Base-by-base conservation (phyloP, 2,329 filamentous ascomycete species). In the Diaporthe batatas region DNA sequence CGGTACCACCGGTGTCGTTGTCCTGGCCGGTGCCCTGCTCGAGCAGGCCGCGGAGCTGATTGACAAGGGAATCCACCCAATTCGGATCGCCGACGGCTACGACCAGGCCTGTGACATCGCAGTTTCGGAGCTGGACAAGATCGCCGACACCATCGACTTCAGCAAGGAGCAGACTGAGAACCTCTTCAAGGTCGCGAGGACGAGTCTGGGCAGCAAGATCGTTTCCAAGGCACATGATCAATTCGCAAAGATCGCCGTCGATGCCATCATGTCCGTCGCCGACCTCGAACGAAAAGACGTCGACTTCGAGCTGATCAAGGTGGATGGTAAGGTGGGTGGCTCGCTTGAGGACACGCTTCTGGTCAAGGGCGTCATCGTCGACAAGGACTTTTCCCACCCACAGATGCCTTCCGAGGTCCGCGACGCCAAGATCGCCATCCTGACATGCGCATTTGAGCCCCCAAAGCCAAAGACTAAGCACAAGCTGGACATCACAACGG, bases 381-480 rank as follows among this genome's bases (percentile, higher is more conserved):
- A 99, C 90, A 99, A 99, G 88, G 97, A 99, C 86, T 99, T 99
- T 84, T 98, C 96, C 47, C 96, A 99, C 83, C 96, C 96, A 16
- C 96, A 99, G 86, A 99, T 99, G 96, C 96, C 96, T 14, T 94
- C 93, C 67, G 95, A 98, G 84, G 96, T 99, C 76, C 90, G 88
- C 79, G 95, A 99, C 84, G 97, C 96, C 81, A 98, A 98, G 88
- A 91, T 99, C 80, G 96, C 96, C 78, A 99, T 99, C 79, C 87
- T 99, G 74, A 99, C 96, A 68, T 99, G 96, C 83, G 95, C 96
- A 5, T 99, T 99, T 81, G 96, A 99, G 86, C 96, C 96, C 42
- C 96, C 96, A 67, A 99, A 99, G 89, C 96, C 96, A 77, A 99
- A 99, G 91, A 99, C 96, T 62, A 99, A 99, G 90, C 96, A 99